Conservation (phyloP, 148 eudicot species). For the Chenopodium quinoa region DNA sequence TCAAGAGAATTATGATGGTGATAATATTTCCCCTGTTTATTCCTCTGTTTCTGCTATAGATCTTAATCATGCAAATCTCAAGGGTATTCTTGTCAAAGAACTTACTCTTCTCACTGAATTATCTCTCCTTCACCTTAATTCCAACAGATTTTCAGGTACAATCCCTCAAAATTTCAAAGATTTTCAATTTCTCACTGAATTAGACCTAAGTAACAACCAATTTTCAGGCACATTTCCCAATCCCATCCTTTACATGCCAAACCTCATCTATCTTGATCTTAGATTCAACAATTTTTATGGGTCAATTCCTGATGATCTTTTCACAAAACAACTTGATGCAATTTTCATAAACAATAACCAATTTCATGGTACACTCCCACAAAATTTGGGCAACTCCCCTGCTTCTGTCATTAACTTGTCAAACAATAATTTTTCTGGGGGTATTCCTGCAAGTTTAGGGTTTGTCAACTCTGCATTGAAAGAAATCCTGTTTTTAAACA, state of each 20-base stretch:
- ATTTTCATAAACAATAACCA: constrained; percentile 76
- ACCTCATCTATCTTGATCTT: constrained; percentile 62
- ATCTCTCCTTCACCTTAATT: constrained; percentile 69
- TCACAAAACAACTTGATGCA: constrained; percentile 64
- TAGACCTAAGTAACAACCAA: constrained; percentile 89
- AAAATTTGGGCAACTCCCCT: constrained; percentile 66
- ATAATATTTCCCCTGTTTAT: constrained; percentile 5
- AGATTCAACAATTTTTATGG: constrained; percentile 70
- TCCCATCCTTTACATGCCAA: constrained; percentile 42
- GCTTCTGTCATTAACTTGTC: constrained; percentile 84
- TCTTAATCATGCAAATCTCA: constrained; percentile 75
- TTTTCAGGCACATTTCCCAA: constrained; percentile 70
- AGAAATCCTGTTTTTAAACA: constrained; percentile 71
- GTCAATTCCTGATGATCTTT: constrained; percentile 54
- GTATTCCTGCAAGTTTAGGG: constrained; percentile 65
- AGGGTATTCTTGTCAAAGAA: constrained; percentile 49
- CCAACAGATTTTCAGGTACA: constrained; percentile 69
- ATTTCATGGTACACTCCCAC: constrained; percentile 55
- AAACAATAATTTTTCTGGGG: constrained; percentile 55
- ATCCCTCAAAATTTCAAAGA: constrained; percentile 49
- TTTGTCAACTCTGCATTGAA: constrained; percentile 55
- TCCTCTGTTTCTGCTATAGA: constrained; percentile 56
- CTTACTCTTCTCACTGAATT: constrained; percentile 52
- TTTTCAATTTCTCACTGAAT: constrained; percentile 49
- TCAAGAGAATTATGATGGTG: constrained; percentile 17